Percentiles rank a stretch among this genome's conserved stretches.
Evolutionary conservation across 495 filamentous ascomycete species (phyloP).

Genomic region (Parathielavia appendiculata): DNA sequence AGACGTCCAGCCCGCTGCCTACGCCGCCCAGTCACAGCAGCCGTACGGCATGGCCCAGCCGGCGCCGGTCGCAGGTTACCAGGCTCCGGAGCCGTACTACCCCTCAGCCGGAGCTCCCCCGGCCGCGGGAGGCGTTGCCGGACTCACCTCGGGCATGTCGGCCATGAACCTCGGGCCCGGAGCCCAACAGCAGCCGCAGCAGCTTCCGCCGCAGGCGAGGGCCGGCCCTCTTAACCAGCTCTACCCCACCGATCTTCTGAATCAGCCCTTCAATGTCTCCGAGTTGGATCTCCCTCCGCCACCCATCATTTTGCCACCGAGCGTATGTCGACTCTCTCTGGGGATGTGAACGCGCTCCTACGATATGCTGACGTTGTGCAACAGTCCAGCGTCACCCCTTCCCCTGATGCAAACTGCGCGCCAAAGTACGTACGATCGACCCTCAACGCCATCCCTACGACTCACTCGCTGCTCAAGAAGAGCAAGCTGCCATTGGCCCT

Average conservation of each 20-base stretch:
- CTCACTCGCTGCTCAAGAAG: slow-evolving; percentile 87
- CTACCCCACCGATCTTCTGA: slow-evolving; percentile 83
- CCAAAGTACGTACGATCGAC: slow-evolving; percentile 95
- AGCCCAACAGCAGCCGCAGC: slow-evolving; percentile 49
- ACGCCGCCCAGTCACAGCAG: slow-evolving; percentile 41
- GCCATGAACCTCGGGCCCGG: slow-evolving; percentile 67
- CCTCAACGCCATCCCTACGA: slow-evolving; percentile 87
- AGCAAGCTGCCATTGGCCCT: slow-evolving; percentile 92
- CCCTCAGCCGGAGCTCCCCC: slow-evolving; percentile 45
- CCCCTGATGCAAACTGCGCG: slow-evolving; percentile 84
- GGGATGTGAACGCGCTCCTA: too few species aligned
- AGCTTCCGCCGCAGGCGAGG: slow-evolving; percentile 46
- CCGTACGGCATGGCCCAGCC: slow-evolving; percentile 48
- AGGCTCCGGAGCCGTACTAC: slow-evolving; percentile 63
- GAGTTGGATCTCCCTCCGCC: slow-evolving; percentile 91
- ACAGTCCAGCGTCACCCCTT: slow-evolving; percentile 87
- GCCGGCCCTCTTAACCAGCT: slow-evolving; percentile 72
- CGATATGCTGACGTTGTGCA: slow-evolving; percentile 25
- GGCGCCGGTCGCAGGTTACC: slow-evolving; percentile 50
- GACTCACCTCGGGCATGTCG: slow-evolving; percentile 77
- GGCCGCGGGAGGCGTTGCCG: slow-evolving; percentile 54
- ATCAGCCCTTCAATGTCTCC: slow-evolving; percentile 86
- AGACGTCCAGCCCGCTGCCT: slow-evolving; percentile 53
- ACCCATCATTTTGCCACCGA: slow-evolving; percentile 82
- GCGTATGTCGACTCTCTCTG: slow-evolving; percentile 56